phyloP scores from a whole-genome alignment of 2,329 filamentous ascomycete species.

The Diaporthe helianthi region DNA sequence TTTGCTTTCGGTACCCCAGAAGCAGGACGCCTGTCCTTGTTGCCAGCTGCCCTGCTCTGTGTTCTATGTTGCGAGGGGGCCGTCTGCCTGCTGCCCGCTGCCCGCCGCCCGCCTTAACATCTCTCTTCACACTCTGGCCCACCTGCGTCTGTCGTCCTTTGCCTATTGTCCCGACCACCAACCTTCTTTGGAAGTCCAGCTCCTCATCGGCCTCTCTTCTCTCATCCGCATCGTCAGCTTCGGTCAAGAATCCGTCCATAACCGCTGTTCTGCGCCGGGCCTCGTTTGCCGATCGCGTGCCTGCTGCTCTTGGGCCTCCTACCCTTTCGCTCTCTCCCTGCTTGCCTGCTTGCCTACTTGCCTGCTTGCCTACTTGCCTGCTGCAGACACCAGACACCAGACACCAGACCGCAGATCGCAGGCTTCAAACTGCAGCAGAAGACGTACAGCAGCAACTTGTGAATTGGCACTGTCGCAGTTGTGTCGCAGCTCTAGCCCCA shows the following conservation, averaged over 20 bases:
- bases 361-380: slow-evolving; percentile 9
- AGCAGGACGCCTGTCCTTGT: neutral
- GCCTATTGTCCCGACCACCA: slow-evolving; percentile 17
- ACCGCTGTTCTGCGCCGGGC: neutral
- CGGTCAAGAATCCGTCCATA: slow-evolving; percentile 7
- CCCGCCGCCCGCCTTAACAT: slow-evolving; percentile 15
- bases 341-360: slow-evolving; percentile 7
- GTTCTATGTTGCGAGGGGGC: slow-evolving; percentile 8
- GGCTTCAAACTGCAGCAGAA: slow-evolving; percentile 31
- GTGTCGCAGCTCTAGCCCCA: slow-evolving; percentile 24
- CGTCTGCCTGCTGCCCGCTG: neutral
- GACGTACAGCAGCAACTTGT: slow-evolving; percentile 15
- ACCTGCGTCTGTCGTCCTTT: slow-evolving; percentile 7
- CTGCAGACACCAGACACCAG: no score
- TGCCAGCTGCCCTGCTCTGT: slow-evolving; percentile 11
- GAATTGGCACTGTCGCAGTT: slow-evolving; percentile 23
- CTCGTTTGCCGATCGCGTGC: slow-evolving; percentile 9
- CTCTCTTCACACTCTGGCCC: slow-evolving; percentile 19
- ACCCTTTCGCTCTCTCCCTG: slow-evolving; percentile 6
- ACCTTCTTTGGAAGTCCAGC: slow-evolving; percentile 22
- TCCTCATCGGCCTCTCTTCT: slow-evolving; percentile 3
- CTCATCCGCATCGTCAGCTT: slow-evolving; percentile 22
- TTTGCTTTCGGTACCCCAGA: slow-evolving; percentile 20
- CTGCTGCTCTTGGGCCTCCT: slow-evolving; percentile 1
- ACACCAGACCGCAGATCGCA: slow-evolving; percentile 20